These are phyloP conservation scores for Sarocladium kiliense DNA, from an alignment of 2,329 filamentous ascomycete species.

Conservation along the genomic window DNA sequence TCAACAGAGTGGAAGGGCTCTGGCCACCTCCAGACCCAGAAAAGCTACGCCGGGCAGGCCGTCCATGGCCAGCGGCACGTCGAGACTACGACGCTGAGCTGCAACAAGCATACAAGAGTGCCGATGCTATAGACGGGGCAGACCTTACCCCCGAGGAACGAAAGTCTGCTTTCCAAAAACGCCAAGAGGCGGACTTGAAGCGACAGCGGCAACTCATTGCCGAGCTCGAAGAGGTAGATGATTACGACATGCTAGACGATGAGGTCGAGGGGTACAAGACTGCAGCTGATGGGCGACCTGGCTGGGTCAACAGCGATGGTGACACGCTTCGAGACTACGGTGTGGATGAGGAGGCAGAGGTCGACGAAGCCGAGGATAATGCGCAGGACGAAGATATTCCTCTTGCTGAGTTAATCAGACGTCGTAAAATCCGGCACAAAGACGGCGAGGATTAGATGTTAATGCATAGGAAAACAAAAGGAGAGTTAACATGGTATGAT, in stretches of 20 bases:
- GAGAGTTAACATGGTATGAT: no score
- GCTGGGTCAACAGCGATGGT: slow-evolving; percentile 72
- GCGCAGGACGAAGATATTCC: slow-evolving; percentile 57
- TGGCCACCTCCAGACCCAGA: slow-evolving; percentile 63
- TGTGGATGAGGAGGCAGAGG: slow-evolving; percentile 69
- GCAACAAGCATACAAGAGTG: slow-evolving; percentile 27
- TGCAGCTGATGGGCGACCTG: slow-evolving; percentile 20
- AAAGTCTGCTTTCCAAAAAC: slow-evolving; percentile 41
- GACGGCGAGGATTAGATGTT: slow-evolving; percentile 24
- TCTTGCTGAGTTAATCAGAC: slow-evolving; percentile 59
- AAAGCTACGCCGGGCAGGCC: slow-evolving; percentile 42
- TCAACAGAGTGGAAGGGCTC: slow-evolving; percentile 57
- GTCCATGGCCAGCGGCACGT: slow-evolving; percentile 33
- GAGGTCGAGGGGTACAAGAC: slow-evolving; percentile 50
- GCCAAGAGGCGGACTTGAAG: slow-evolving; percentile 43
- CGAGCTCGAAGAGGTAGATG: slow-evolving; percentile 51
- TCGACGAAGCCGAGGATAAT: slow-evolving; percentile 15
- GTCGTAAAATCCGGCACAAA: slow-evolving; percentile 38
- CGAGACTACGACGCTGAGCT: slow-evolving; percentile 29
- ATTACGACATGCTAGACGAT: slow-evolving; percentile 53
- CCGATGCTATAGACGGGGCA: background rate
- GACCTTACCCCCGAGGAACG: slow-evolving; percentile 33
- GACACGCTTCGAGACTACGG: slow-evolving; percentile 72
- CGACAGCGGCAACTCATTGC: slow-evolving; percentile 37
- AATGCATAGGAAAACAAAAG: slow-evolving; percentile 8